A percentile compares a stretch with the other conserved stretches of the same genome.
Conservation (phyloP, 2,329 filamentous ascomycete genomes). For the Alternaria atra region DNA sequence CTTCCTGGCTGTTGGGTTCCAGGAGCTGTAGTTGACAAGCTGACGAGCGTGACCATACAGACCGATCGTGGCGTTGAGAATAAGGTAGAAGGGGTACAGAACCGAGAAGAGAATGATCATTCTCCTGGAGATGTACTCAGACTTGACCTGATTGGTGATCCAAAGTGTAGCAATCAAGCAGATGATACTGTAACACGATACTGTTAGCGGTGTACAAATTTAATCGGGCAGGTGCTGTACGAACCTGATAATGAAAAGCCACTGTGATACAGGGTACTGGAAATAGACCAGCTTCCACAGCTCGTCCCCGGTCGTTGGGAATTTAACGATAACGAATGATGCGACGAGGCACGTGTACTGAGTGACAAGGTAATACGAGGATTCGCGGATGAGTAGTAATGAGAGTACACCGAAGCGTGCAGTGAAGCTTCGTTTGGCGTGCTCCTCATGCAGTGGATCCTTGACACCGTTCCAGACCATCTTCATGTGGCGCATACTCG, state of each 20-base stretch:
- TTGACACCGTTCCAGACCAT: slow-evolving; percentile 55
- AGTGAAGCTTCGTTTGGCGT: slow-evolving; percentile 46
- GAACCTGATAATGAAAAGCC: slow-evolving; percentile 58
- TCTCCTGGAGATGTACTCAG: slow-evolving; percentile 55
- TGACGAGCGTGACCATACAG: slow-evolving; percentile 59
- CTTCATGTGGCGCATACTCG: slow-evolving; percentile 55
- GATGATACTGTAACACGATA: slow-evolving; percentile 44
- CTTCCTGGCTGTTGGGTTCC: slow-evolving; percentile 58
- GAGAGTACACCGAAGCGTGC: slow-evolving; percentile 57
- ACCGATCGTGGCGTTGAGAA: slow-evolving; percentile 57
- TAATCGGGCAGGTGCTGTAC: slow-evolving; percentile 20
- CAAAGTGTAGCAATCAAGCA: slow-evolving; percentile 57
- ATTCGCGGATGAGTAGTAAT: slow-evolving; percentile 57
- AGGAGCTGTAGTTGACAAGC: slow-evolving; percentile 56
- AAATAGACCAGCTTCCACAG: slow-evolving; percentile 58
- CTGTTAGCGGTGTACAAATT: slow-evolving; percentile 23
- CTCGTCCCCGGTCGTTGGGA: slow-evolving; percentile 50
- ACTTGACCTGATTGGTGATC: slow-evolving; percentile 58
- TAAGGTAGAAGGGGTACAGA: slow-evolving; percentile 56
- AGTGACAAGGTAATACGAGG: slow-evolving; percentile 60
- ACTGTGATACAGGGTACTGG: slow-evolving; percentile 58
- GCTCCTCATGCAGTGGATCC: slow-evolving; percentile 35
- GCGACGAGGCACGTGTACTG: slow-evolving; percentile 59
- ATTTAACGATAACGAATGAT: slow-evolving; percentile 57
- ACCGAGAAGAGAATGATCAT: slow-evolving; percentile 56